A percentile compares a stretch with the other conserved stretches of the same genome.
phyloP scores from a whole-genome alignment of 1,284 basidiomycete genomes.

The Leccinum brunneo-olivaceum region DNA sequence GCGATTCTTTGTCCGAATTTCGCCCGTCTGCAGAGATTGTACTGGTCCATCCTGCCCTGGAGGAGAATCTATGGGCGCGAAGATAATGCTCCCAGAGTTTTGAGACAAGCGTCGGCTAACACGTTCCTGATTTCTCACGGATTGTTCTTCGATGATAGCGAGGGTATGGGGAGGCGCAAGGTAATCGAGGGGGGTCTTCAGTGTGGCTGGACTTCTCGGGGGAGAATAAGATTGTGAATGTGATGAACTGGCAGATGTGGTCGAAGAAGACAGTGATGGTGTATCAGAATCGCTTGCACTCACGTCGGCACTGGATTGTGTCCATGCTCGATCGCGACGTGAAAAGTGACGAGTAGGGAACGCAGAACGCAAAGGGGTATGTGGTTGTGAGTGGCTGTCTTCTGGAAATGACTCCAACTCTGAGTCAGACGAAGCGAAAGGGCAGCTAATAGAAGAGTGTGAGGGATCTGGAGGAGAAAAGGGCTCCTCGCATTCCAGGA shows the following conservation, averaged over 20 bases:
- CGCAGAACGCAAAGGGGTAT: conserved; percentile 13
- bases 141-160: conserved; percentile 27
- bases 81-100: conserved; percentile 23
- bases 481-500: conserved; percentile 29
- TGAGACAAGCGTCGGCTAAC: conserved; percentile 13
- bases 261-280: conserved; percentile 39
- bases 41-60: conserved; percentile 3
- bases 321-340: conserved; percentile 17
- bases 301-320: conserved; percentile 26
- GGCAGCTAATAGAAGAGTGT: conserved; percentile 10
- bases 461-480: conserved; percentile 23
- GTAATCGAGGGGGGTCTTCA: conserved; percentile 25
- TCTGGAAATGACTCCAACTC: conserved; percentile 31
- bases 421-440: conserved; percentile 28
- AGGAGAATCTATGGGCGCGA: conserved; percentile 16
- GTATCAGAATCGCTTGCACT: conserved; percentile 36
- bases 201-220: conserved; percentile 30
- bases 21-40: conserved; percentile 1
- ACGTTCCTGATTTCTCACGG: background rate
- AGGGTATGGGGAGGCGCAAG: conserved; percentile 11
- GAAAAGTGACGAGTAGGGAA: conserved; percentile 23
- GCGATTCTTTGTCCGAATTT: conserved; percentile 22
- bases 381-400: conserved; percentile 24
- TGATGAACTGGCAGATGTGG: conserved; percentile 35
- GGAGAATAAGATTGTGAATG: conserved; percentile 33